Conservation (phyloP, 129 eudicot species). For the Lonicera japonica region DNA sequence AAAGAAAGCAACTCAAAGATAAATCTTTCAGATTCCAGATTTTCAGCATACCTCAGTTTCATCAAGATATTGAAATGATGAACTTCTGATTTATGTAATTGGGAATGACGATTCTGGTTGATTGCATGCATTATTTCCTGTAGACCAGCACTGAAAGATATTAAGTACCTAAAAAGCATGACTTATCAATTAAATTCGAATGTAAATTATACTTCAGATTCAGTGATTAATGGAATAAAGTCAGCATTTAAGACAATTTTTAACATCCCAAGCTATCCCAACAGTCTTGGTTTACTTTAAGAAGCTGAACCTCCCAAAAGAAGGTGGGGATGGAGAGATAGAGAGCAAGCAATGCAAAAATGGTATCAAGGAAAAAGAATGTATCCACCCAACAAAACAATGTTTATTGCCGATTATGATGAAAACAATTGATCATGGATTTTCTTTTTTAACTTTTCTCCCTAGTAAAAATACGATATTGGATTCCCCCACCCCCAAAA, state of each 20-base stretch:
- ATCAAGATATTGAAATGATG: slow-evolving; percentile 39
- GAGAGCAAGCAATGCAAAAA: too few species aligned
- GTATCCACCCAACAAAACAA: too few species aligned
- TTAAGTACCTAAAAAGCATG: slow-evolving; percentile 13
- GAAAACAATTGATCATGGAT: too few species aligned
- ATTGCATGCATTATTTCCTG: slow-evolving; percentile 38
- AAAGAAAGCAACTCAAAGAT: background rate
- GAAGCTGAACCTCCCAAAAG: too few species aligned
- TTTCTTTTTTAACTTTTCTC: too few species aligned
- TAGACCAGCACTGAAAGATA: slow-evolving; percentile 12
- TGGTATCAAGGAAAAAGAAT: too few species aligned
- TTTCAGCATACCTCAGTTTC: slow-evolving; percentile 52
- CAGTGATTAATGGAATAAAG: background rate
- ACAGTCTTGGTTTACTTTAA: too few species aligned
- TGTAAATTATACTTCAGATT: background rate
- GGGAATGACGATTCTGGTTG: slow-evolving; percentile 30
- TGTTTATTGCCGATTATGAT: too few species aligned
- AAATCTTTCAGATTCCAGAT: background rate
- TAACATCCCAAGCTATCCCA: too few species aligned
- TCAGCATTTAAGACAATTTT: background rate
- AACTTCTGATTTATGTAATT: slow-evolving; percentile 31
- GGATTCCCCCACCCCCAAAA: too few species aligned
- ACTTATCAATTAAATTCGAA: slow-evolving; percentile 9
- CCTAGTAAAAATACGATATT: too few species aligned
- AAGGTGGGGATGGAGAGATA: too few species aligned